Percentiles rank a stretch among this genome's conserved stretches.
Conservation (phyloP, 352 stramenopile genomes). For the Phytophthora sp. region DNA sequence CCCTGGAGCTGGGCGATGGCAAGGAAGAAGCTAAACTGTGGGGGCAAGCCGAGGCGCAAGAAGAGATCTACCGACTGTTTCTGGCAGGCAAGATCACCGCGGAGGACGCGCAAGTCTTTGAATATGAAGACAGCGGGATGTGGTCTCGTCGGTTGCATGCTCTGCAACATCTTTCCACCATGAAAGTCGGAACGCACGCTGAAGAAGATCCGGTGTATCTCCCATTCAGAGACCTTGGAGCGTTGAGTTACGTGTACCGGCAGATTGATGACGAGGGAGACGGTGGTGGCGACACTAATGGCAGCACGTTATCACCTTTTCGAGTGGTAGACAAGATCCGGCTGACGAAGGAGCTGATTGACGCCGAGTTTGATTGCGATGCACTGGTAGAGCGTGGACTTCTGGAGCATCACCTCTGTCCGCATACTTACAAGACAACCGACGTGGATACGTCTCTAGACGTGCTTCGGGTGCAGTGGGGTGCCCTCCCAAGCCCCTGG, state of each 20-base stretch:
- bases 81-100: constrained; percentile 61
- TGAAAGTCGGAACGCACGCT: background rate
- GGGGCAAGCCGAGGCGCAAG: constrained; percentile 48
- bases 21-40: constrained; percentile 41
- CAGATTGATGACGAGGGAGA: constrained; percentile 57
- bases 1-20: constrained; percentile 64
- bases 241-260: constrained; percentile 72
- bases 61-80: constrained; percentile 77
- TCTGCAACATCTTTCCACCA: constrained; percentile 43
- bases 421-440: constrained; percentile 63
- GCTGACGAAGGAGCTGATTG: constrained; percentile 72
- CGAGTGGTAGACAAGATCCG: constrained; percentile 81
- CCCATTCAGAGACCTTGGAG: constrained; percentile 52
- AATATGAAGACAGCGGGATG: constrained; percentile 59
- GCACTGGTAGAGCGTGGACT: constrained; percentile 55
- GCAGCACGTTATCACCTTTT: constrained; percentile 54
- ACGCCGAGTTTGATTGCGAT: constrained; percentile 77
- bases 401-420: constrained; percentile 60
- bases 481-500: constrained; percentile 36
- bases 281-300: constrained; percentile 15
- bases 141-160: constrained; percentile 73
- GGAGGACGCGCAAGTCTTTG: constrained; percentile 71
- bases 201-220: constrained; percentile 41
- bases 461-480: constrained; percentile 62
- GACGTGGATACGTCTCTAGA: constrained; percentile 76